phyloP scores from a whole-genome alignment of 129 eudicot species.

The Flaveria trinervia region DNA sequence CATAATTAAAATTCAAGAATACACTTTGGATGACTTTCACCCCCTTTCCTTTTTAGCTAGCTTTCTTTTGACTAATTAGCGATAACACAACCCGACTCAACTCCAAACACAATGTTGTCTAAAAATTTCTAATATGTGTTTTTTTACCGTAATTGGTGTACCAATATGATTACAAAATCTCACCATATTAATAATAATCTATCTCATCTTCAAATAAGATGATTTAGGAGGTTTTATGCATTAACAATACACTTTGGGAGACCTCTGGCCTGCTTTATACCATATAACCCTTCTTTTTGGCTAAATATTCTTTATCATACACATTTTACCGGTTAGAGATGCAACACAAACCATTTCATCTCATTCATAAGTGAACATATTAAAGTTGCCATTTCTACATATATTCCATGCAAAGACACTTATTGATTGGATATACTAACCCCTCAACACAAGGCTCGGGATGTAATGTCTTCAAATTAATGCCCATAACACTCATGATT shows the following conservation, averaged over 20 bases:
- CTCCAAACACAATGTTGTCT: not conserved
- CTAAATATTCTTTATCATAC: not conserved
- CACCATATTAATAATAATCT: not conserved
- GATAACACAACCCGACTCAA: not conserved
- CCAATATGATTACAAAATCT: not conserved
- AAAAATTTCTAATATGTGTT: too few species aligned
- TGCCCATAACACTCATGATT: conserved; percentile 98
- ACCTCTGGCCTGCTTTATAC: not conserved
- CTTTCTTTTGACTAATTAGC: not conserved
- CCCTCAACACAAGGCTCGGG: conserved; percentile 99
- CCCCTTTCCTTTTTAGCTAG: too few species aligned
- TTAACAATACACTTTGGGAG: not conserved
- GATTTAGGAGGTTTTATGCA: not conserved
- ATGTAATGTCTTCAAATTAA: conserved; percentile 82
- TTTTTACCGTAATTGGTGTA: too few species aligned
- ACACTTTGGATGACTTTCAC: not conserved
- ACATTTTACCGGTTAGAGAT: not conserved
- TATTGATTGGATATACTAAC: conserved; percentile 40
- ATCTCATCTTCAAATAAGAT: not conserved
- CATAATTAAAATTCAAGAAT: not conserved
- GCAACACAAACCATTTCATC: not conserved
- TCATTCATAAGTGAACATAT: not conserved
- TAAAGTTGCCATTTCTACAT: too few species aligned
- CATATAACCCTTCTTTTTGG: not conserved
- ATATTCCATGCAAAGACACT: not conserved